Percentiles rank a stretch among this genome's conserved stretches.
phyloP scores from a whole-genome alignment of 805 yeast species.

The Spencermartinsiella europaea region DNA sequence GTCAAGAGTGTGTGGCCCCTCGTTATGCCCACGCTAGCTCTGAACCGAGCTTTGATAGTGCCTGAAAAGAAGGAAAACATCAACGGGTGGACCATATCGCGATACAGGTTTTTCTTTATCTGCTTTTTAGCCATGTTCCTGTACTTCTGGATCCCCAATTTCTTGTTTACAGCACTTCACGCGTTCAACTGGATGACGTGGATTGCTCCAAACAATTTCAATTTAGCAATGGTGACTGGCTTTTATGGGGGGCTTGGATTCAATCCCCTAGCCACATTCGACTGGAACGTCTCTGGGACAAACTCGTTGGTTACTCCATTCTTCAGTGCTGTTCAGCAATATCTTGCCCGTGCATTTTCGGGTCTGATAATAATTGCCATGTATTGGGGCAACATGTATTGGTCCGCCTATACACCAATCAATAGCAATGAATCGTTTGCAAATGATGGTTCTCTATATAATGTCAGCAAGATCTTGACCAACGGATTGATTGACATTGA shows the following conservation, averaged over 20 bases:
- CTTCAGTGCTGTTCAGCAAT: slow-evolving; percentile 34
- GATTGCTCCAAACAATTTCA: slow-evolving; percentile 48
- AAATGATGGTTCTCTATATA: slow-evolving; percentile 46
- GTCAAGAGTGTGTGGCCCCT: slow-evolving; percentile 44
- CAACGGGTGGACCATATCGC: slow-evolving; percentile 53
- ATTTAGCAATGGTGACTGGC: slow-evolving; percentile 48
- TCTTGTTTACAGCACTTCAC: slow-evolving; percentile 50
- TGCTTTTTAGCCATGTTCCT: slow-evolving; percentile 38
- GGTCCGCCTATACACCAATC: slow-evolving; percentile 56
- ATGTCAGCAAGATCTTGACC: slow-evolving; percentile 42
- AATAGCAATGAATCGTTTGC: slow-evolving; percentile 48
- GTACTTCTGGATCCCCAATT: slow-evolving; percentile 58
- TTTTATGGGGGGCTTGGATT: slow-evolving; percentile 42
- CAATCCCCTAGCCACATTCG: slow-evolving; percentile 44
- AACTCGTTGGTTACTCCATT: slow-evolving; percentile 37
- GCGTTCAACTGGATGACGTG: too few species aligned
- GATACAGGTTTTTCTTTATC: slow-evolving; percentile 39
- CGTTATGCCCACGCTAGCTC: slow-evolving; percentile 51
- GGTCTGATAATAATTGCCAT: slow-evolving; percentile 37
- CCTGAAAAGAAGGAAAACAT: slow-evolving; percentile 18
- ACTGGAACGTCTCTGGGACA: slow-evolving; percentile 34
- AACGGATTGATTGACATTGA: slow-evolving; percentile 37
- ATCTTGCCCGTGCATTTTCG: slow-evolving; percentile 5
- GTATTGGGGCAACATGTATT: slow-evolving; percentile 43
- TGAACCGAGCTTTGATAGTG: slow-evolving; percentile 41